These are phyloP conservation scores for Chaetomiaceae sp. DNA, from an alignment of 2,329 filamentous ascomycete species.

Conservation along the genomic window DNA sequence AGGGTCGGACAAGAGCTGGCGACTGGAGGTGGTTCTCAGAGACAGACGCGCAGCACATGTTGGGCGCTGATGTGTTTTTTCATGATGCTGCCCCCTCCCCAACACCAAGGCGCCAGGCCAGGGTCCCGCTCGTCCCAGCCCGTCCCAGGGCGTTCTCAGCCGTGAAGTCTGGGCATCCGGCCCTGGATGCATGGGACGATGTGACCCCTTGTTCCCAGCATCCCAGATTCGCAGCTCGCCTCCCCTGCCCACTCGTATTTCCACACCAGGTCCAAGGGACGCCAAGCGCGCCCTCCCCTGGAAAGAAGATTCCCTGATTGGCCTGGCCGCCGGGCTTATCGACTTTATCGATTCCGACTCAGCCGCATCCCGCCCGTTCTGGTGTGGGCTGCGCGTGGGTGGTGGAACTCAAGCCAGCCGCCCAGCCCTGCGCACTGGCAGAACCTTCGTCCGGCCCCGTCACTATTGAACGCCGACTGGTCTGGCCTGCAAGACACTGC, in stretches of 20 bases:
- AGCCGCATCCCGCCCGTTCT: slow-evolving; percentile 8
- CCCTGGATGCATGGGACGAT: slow-evolving; percentile 9
- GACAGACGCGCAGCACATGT: neutral
- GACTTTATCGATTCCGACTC: slow-evolving; percentile 9
- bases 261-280: neutral
- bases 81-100: neutral
- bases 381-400: neutral
- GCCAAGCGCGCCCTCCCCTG: slow-evolving; percentile 1
- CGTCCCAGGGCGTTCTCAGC: neutral
- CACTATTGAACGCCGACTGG: slow-evolving; percentile 16
- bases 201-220: neutral
- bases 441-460: neutral
- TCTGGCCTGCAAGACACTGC: slow-evolving; percentile 9
- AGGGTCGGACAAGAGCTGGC: neutral
- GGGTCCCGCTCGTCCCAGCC: too few species aligned
- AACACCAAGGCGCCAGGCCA: neutral
- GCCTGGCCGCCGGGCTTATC: neutral
- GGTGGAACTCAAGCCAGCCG: neutral
- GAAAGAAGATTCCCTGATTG: slow-evolving; percentile 1
- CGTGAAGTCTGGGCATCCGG: neutral
- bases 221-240: neutral
- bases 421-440: neutral
- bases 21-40: neutral
- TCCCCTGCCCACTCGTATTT: too few species aligned
- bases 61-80: slow-evolving; percentile 8